A percentile compares a stretch with the other conserved stretches of the same genome.
Evolutionary conservation across 2,329 filamentous ascomycete genomes (phyloP).

Genomic region (Neospermospora avenae): DNA sequence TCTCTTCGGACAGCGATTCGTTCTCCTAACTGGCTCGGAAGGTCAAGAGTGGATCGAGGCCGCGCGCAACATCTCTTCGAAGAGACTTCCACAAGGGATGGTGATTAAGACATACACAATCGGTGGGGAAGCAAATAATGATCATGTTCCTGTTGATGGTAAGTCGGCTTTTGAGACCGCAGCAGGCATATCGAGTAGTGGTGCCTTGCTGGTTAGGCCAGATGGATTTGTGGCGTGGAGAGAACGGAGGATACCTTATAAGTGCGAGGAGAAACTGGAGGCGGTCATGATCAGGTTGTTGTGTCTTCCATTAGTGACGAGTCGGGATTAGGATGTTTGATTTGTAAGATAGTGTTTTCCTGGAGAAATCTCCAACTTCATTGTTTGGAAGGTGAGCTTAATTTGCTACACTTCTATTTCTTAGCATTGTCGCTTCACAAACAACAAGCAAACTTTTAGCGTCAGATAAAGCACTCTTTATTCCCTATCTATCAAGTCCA

Average conservation of each 20-base stretch:
- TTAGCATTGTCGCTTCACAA: not conserved
- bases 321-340: too few species aligned
- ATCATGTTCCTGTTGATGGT: not conserved
- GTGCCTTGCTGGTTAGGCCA: constrained; percentile 36
- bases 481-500: not conserved
- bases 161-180: constrained; percentile 23
- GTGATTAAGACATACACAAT: constrained; percentile 20
- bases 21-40: constrained; percentile 28
- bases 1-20: constrained; percentile 32
- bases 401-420: not conserved
- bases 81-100: constrained; percentile 6
- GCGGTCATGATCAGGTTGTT: not conserved
- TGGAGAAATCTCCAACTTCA: not conserved
- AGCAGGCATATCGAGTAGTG: constrained; percentile 32
- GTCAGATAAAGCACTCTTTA: not conserved
- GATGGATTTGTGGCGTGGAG: constrained; percentile 38
- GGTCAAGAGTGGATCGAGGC: constrained; percentile 21
- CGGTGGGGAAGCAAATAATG: constrained; percentile 7
- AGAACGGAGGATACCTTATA: constrained; percentile 6
- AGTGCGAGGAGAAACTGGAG: constrained; percentile 4
- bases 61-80: constrained; percentile 4
- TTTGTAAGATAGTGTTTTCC: not conserved
- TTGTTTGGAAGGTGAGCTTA: too few species aligned
- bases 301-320: not conserved
- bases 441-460: not conserved